Evolutionary conservation across 352 stramenopile genomes (phyloP).

Genomic region (Elongisporangium senticosum): DNA sequence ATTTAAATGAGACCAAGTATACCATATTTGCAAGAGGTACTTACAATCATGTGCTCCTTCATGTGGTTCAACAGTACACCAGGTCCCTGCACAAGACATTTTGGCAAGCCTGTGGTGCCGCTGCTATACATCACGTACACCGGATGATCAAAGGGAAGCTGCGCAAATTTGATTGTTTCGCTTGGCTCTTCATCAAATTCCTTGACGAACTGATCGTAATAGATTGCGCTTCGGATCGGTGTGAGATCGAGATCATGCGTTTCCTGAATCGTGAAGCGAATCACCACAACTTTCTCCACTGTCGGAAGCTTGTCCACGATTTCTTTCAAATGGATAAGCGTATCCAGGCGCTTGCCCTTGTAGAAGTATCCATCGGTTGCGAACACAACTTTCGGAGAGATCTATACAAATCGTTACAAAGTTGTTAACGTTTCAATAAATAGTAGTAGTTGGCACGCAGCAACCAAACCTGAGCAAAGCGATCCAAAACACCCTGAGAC

Average conservation of each 20-base stretch:
- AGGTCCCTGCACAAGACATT: constrained; percentile 81
- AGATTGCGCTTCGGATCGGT: constrained; percentile 43
- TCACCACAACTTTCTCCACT: constrained; percentile 53
- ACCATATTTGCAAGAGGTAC: constrained; percentile 4
- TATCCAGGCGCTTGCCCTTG: constrained; percentile 68
- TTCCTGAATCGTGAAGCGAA: constrained; percentile 53
- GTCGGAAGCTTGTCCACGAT: constrained; percentile 61
- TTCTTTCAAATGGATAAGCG: constrained; percentile 44
- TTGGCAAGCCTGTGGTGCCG: constrained; percentile 81
- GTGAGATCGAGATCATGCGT: constrained; percentile 57
- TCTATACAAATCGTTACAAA: constrained; percentile 13
- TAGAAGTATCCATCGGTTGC: constrained; percentile 76
- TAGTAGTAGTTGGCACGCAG: too few species aligned
- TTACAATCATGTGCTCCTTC: constrained; percentile 74
- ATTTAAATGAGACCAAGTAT: background rate
- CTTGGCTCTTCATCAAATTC: constrained; percentile 10
- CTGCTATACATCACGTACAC: constrained; percentile 88
- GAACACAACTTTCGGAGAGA: constrained; percentile 74
- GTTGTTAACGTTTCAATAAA: too few species aligned
- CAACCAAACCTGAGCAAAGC: constrained; percentile 73
- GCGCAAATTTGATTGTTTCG: constrained; percentile 52
- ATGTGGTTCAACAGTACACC: constrained; percentile 74
- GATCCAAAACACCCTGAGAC: constrained; percentile 72
- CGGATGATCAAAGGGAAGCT: constrained; percentile 81
- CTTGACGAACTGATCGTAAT: constrained; percentile 49